These are phyloP conservation scores for Tilletia caries DNA, from an alignment of 1,284 basidiomycete species.

Conservation along the genomic window DNA sequence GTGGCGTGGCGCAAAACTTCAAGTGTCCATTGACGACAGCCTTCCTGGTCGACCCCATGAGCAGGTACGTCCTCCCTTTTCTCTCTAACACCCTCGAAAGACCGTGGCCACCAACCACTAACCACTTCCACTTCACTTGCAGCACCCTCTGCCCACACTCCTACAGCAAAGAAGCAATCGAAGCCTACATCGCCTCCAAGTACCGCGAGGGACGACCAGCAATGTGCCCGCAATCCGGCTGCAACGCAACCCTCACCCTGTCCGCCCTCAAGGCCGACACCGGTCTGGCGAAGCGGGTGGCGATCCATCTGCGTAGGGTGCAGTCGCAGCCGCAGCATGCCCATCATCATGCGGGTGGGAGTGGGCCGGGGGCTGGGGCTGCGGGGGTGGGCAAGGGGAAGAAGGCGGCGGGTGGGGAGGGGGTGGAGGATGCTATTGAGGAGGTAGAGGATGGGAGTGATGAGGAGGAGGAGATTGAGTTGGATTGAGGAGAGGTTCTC, in stretches of 20 bases:
- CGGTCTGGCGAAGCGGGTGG: conserved; percentile 24
- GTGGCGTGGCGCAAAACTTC: conserved; percentile 10
- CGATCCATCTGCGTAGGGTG: conserved; percentile 31
- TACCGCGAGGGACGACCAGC: background rate
- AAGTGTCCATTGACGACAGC: conserved; percentile 12
- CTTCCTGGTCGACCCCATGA: background rate
- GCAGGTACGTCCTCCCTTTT: background rate
- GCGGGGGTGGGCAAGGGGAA: conserved; percentile 56
- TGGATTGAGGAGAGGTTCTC: background rate
- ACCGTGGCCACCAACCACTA: no score
- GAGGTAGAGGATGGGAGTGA: conserved; percentile 14
- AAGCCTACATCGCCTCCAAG: conserved; percentile 5
- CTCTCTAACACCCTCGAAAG: no score
- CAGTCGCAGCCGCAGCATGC: conserved; percentile 34
- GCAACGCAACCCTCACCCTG: conserved; percentile 25
- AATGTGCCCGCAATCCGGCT: conserved; percentile 25
- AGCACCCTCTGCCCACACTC: conserved; percentile 14
- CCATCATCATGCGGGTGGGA: conserved; percentile 32
- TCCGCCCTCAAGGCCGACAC: conserved; percentile 19
- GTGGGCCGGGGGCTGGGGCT: conserved; percentile 26
- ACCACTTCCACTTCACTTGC: background rate
- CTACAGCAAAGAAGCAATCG: conserved; percentile 10
- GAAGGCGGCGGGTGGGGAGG: conserved; percentile 41
- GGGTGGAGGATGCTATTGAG: conserved; percentile 16
- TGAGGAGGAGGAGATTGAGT: conserved; percentile 11